Percentiles rank a stretch among this genome's conserved stretches.
Conservation (phyloP, 164 flowering plant genomes). For the Houttuynia cordata region DNA sequence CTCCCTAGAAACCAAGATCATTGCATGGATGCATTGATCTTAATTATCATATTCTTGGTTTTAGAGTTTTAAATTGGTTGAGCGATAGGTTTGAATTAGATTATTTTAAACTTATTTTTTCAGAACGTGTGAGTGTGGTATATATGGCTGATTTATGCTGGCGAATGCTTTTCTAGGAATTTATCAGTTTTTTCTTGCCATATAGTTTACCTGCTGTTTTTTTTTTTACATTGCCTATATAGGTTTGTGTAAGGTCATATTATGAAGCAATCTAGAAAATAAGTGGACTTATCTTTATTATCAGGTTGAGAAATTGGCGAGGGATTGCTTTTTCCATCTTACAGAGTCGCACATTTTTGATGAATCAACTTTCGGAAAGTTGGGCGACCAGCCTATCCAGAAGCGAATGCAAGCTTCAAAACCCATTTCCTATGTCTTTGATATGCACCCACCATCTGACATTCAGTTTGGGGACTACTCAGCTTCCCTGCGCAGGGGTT, state of each 20-base stretch:
- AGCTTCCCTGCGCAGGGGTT: slow-evolving; percentile 16
- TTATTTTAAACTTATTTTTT: no score
- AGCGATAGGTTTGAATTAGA: background rate
- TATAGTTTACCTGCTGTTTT: no score
- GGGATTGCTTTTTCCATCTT: slow-evolving; percentile 80
- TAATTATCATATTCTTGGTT: no score
- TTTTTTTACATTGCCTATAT: no score
- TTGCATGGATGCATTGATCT: background rate
- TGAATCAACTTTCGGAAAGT: slow-evolving; percentile 53
- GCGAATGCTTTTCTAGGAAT: no score
- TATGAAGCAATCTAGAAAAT: no score
- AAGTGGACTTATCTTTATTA: no score
- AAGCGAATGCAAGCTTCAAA: slow-evolving; percentile 41
- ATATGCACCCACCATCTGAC: slow-evolving; percentile 45
- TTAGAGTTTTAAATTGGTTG: background rate
- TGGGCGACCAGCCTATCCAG: slow-evolving; percentile 23
- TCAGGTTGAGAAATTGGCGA: slow-evolving; percentile 78
- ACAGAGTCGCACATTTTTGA: slow-evolving; percentile 56
- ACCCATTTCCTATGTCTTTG: slow-evolving; percentile 62
- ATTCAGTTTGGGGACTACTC: slow-evolving; percentile 48
- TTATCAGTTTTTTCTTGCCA: no score
- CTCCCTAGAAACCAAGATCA: background rate
- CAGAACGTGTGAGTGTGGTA: no score
- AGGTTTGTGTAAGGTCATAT: no score
- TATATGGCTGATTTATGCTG: no score